Percentiles rank a stretch among this genome's conserved stretches.
Conservation (phyloP, 2,329 filamentous ascomycete genomes). For the Fusarium acutatum region DNA sequence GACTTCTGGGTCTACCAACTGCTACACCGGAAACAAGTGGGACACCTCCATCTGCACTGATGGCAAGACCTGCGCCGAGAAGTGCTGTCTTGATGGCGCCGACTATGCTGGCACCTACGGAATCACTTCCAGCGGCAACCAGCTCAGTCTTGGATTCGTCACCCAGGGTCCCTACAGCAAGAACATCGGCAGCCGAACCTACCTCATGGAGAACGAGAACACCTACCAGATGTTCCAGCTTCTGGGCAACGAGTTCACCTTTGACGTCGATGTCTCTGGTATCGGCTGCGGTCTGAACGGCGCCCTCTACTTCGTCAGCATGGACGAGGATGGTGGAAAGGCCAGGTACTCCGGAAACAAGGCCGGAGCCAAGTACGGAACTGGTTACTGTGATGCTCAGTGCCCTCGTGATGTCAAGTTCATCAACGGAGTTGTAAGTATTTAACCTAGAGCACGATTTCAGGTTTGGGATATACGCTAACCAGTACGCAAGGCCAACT, state of each 20-base stretch:
- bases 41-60: constrained; percentile 53
- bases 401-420: constrained; percentile 66
- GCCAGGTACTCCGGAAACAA: constrained; percentile 60
- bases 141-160: constrained; percentile 65
- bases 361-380: constrained; percentile 67
- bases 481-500: constrained; percentile 54
- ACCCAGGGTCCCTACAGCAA: constrained; percentile 57
- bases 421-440: constrained; percentile 59
- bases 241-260: constrained; percentile 74
- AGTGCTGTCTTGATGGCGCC: constrained; percentile 63
- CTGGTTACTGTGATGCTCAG: constrained; percentile 63
- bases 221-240: constrained; percentile 73
- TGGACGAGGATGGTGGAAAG: constrained; percentile 66
- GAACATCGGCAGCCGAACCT: constrained; percentile 66
- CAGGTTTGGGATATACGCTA: constrained; percentile 35
- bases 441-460: not conserved
- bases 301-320: constrained; percentile 72
- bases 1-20: constrained; percentile 58
- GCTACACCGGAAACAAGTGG: constrained; percentile 63
- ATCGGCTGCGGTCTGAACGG: constrained; percentile 77
- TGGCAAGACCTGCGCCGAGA: constrained; percentile 54
- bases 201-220: constrained; percentile 68
- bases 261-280: constrained; percentile 75
- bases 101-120: constrained; percentile 63
- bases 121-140: constrained; percentile 60